Evolutionary conservation across 345 rosid genomes (phyloP), one percentile per base, ranked within the genome.

Genomic region (Hevea brasiliensis): DNA sequence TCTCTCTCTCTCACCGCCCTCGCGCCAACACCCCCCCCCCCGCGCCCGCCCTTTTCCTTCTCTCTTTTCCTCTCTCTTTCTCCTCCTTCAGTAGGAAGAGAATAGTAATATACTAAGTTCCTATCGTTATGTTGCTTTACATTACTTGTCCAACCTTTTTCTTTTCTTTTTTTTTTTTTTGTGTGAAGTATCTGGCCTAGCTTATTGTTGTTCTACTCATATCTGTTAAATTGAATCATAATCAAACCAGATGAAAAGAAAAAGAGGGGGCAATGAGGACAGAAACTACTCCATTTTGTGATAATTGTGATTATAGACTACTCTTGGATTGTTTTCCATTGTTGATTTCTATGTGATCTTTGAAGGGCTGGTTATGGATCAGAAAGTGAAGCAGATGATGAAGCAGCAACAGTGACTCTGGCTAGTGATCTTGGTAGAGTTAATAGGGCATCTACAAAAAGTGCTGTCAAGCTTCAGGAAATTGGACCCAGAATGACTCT

Each of bases 401-500:
- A 96, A 80, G 97, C 97, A 7, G 97, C 99, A 9, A 89, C 86
- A 2, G 97, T 96, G 82, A 90, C 93, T 64, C 72, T 93, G 82
- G 73, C 84, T 17, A 85, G 88, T 78, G 91, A 92, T 83, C 83
- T 91, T 61, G 90, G 95, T 68, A 79, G 98, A 78, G 92, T 85
- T 51, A 93, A 89, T 63, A 82, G 74, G 50, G 89, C 93, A 32
- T 80, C 93, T 9, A 80, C 90, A 14, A 91, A 91, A 81, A 88
- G 96, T 65, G 96, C 95, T 21, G 92, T 90, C 74, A 89, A 82
- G 85, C 97, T 93, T 61, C 98, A 93, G 78, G 99, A 95, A 72
- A 85, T 93, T 77, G 97, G 98, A 73, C 98, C 98, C 11, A 91
- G 99, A 76, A 93, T 96, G 99, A 90, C 91, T 17, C 89, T 89